phyloP scores from a whole-genome alignment of 768 basidiomycete genomes.

The Russula ochroleuca region DNA sequence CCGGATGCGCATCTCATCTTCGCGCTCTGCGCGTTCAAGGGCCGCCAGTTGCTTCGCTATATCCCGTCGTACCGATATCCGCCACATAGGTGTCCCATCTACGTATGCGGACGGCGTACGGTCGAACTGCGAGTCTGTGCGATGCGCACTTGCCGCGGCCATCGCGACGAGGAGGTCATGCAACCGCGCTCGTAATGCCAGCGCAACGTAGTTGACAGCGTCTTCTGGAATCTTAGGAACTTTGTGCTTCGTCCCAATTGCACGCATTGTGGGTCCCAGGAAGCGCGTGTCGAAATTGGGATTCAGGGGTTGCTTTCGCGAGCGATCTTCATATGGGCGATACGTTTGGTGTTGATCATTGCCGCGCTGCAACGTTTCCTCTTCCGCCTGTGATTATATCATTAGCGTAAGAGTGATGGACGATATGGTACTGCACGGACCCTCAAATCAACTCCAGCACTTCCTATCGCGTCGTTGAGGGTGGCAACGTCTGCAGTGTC shows the following conservation, averaged over 20 bases:
- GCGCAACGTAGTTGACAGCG: constrained; percentile 68
- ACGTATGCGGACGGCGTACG: constrained; percentile 61
- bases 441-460: constrained; percentile 82
- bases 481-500: constrained; percentile 73
- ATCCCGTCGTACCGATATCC: constrained; percentile 69
- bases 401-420: background rate
- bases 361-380: constrained; percentile 69
- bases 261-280: constrained; percentile 63
- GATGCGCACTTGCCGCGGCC: constrained; percentile 64
- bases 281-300: constrained; percentile 67
- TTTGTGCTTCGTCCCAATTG: constrained; percentile 63
- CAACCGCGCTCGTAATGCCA: constrained; percentile 72
- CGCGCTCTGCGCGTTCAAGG: constrained; percentile 74
- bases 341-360: constrained; percentile 59
- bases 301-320: constrained; percentile 65
- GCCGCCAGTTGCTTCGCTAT: constrained; percentile 71
- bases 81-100: constrained; percentile 78
- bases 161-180: constrained; percentile 64
- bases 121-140: constrained; percentile 66
- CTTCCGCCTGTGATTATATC: constrained; percentile 60
- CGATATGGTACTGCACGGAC: constrained; percentile 38
- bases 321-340: constrained; percentile 70
- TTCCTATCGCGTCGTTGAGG: constrained; percentile 78
- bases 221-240: constrained; percentile 66
- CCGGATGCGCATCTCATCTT: constrained; percentile 73